Base-by-base conservation (phyloP, 768 basidiomycete species). In the Macrolepiota albuminosa region DNA sequence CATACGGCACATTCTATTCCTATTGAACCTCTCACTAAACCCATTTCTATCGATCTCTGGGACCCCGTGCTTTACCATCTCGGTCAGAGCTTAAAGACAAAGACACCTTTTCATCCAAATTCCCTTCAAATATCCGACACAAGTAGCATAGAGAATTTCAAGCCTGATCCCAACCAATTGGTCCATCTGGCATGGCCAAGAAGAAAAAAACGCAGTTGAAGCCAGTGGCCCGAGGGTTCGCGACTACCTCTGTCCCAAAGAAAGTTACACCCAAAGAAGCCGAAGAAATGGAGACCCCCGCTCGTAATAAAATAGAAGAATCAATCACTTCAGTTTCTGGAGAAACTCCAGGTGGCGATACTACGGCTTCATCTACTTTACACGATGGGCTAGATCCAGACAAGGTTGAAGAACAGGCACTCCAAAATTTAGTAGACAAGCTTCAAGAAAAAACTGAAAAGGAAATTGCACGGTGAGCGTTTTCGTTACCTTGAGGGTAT, bases 381-480 rank as follows among this genome's bases (percentile, higher is more conserved):
- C 65, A 60, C 16, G 74, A 73, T 45, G 73, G 70, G 24, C 70
- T 71, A 49, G 71, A 73, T 59, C 66, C 69, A 18, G 74, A 75
- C 54, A 78, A 75, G 54, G 74, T 71, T 11, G 82, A 82, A 67
- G 83, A 87, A 55, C 78, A 76, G 59, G 76, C 79, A 34, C 75
- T 93, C 54, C 93, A 95, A 73, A 74, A 71, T 49, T 67, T 93
- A 50, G 84, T 96, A 1, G 93, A 96, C 63, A 88, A 84, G 66
- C 76, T 88, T 51, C 93, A 96, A 67, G 93, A 95, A 21, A 94
- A 86, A 69, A 89, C 84, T 6, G 92, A 96, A 71, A 94, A 87
- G 70, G 96, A 97, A 66, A 84, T 95, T 58, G 72, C 77, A 5
- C 81, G 85, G 95, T 89, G 65, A 24, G 74, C 24, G 46, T 37